Evolutionary conservation across 768 basidiomycete genomes (phyloP).

Genomic region (Lentinula sp.): DNA sequence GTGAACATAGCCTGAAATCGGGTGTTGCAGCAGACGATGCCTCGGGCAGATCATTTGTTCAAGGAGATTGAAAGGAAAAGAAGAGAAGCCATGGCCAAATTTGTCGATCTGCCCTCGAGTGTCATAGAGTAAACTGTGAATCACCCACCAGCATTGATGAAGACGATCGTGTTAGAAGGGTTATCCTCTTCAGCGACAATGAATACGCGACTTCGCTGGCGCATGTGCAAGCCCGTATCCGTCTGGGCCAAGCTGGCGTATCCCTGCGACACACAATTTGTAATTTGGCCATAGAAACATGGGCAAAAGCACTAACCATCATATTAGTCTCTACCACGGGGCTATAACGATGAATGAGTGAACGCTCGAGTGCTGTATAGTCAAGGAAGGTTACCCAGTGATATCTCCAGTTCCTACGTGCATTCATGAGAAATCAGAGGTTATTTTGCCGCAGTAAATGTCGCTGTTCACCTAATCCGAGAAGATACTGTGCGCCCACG

Average conservation of each 20-base stretch:
- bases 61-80: no score
- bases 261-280: conserved; percentile 33
- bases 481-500: conserved; percentile 40
- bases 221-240: conserved; percentile 73
- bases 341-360: conserved; percentile 21
- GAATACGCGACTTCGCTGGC: conserved; percentile 71
- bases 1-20: neutral
- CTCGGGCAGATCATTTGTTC: no score
- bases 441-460: no score
- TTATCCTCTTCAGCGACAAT: conserved; percentile 59
- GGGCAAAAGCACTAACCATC: conserved; percentile 43
- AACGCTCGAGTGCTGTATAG: neutral
- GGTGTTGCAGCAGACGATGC: no score
- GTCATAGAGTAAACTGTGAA: neutral
- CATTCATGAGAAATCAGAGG: neutral
- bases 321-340: conserved; percentile 81
- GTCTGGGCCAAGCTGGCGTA: conserved; percentile 62
- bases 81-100: neutral
- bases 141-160: conserved; percentile 64
- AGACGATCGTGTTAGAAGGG: conserved; percentile 57
- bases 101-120: neutral
- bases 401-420: conserved; percentile 61
- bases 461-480: conserved; percentile 43
- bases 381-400: conserved; percentile 46
- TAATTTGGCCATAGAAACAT: neutral